Evolutionary conservation across 257 asterid genomes (phyloP), one percentile per base, ranked within the genome.

Genomic region (Ajuga chamaepitys): DNA sequence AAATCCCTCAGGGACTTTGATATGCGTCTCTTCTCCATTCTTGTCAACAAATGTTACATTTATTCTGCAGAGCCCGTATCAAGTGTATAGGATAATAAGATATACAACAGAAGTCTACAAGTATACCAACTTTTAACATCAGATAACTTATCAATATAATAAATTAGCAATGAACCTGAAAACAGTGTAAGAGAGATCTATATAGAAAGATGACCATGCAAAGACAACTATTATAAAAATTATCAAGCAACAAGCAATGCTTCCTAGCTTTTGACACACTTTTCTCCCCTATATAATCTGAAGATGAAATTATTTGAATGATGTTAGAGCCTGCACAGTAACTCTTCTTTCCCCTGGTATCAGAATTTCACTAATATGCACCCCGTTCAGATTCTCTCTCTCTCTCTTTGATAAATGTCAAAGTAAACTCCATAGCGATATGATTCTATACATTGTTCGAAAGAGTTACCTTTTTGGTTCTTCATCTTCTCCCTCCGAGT

Each of bases 11-110:
- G 95, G 97, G 66, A 87, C 96, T 64, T 83, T 81, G 58, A 89
- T 73, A 41, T 82, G 79, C 17, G 70, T 75, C 81, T 92, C 95
- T 42, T 89, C 95, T 71, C 95, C 98, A 70, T 89, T 91, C 79
- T 87, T 87, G 77, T 87, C 93, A 9, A 92, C 85, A 67, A 89
- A 89, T 40, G 97, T 89, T 22, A 87, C 96, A 53, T 81, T 83
- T 77, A 92, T 88, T 76, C 95, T 92, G 79, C 67, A 58, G 54
- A 61, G 61, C 62, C 41, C 66, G 77, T 48, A 47, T 50, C n/a
- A 51, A 21, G 68, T 2, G 38, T 30, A 60, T 22, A 30, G 14
- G 22, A 53, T 17, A 38, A 40, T 53, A 37, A 41, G 30, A 30
- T 22, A 53, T 38, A 53, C 34, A 37, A 8, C 9, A 52, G 17